These are phyloP conservation scores for Aspergillus ochraceus DNA, from an alignment of 2,329 filamentous ascomycete species.

Conservation along the genomic window DNA sequence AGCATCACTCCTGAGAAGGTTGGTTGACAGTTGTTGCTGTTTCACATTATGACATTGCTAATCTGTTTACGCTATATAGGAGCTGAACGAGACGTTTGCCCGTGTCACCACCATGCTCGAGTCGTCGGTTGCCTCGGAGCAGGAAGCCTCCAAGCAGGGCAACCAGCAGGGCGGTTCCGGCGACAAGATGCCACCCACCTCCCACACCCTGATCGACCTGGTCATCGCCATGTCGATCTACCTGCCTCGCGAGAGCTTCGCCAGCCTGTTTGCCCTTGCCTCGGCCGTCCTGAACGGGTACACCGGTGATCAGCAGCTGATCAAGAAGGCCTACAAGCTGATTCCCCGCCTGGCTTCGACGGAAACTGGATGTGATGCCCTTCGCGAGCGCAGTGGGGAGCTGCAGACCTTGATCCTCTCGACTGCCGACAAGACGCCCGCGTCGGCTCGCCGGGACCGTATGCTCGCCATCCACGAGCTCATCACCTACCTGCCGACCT, in stretches of 20 bases:
- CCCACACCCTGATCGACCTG: conserved; percentile 93
- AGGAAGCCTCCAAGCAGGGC: conserved; percentile 63
- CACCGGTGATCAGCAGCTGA: conserved; percentile 74
- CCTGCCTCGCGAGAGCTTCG: conserved; percentile 82
- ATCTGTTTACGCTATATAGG: conserved; percentile 40
- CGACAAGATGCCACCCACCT: conserved; percentile 83
- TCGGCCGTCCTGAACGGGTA: conserved; percentile 74
- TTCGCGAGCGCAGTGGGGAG: conserved; percentile 72
- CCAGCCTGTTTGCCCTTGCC: conserved; percentile 81
- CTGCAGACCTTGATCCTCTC: conserved; percentile 78
- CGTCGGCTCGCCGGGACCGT: conserved; percentile 82
- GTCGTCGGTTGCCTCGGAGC: conserved; percentile 62
- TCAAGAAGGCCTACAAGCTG: conserved; percentile 99
- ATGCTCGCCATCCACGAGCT: conserved; percentile 79
- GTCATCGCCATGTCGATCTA: conserved; percentile 96
- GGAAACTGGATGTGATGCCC: conserved; percentile 70
- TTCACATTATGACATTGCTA: not conserved
- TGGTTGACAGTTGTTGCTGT: conserved; percentile 12
- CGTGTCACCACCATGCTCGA: conserved; percentile 84
- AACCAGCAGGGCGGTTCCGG: conserved; percentile 65
- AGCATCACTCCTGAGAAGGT: conserved; percentile 74
- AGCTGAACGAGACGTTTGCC: conserved; percentile 84
- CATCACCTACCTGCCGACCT: conserved; percentile 72
- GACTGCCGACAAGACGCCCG: conserved; percentile 80
- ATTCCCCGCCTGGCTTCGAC: conserved; percentile 88